Percentiles rank a stretch among this genome's conserved stretches.
phyloP scores from a whole-genome alignment of 169 alveolate genomes.

The Besnoitia besnoiti region DNA sequence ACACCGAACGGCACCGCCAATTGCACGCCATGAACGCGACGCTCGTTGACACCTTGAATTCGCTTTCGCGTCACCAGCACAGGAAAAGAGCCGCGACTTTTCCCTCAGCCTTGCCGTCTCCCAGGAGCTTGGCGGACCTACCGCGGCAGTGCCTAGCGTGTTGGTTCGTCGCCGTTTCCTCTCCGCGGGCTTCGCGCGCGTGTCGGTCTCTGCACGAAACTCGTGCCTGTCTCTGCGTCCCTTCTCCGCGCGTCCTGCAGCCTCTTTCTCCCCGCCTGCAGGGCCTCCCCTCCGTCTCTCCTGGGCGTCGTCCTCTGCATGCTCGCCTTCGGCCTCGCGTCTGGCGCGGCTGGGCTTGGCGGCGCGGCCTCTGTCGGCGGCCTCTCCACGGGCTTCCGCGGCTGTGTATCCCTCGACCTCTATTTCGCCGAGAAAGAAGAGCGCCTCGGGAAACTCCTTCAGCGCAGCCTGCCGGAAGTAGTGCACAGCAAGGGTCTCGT shows the following conservation, averaged over 20 bases:
- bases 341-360: slow-evolving; percentile 2
- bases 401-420: background rate
- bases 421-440: slow-evolving; percentile 48
- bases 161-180: too few species aligned
- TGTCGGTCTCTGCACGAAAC: background rate
- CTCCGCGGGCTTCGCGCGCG: background rate
- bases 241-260: background rate
- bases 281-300: background rate
- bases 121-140: too few species aligned
- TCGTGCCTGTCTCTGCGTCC: background rate
- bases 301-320: background rate
- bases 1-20: too few species aligned
- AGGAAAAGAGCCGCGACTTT: too few species aligned
- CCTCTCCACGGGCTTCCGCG: background rate
- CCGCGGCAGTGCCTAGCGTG: too few species aligned
- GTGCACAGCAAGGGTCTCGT: background rate
- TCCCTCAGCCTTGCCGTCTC: too few species aligned
- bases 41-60: too few species aligned
- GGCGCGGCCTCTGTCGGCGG: background rate
- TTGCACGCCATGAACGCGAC: too few species aligned
- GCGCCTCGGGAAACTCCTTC: slow-evolving; percentile 43
- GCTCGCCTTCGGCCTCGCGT: background rate
- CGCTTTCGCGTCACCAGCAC: too few species aligned
- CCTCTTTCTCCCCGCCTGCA: background rate
- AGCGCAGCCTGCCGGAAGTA: slow-evolving; percentile 42